A percentile compares a stretch with the other conserved stretches of the same genome.
These are phyloP conservation scores for Rhodamnia rubescens DNA, from an alignment of 345 rosid species.

Conservation along the genomic window DNA sequence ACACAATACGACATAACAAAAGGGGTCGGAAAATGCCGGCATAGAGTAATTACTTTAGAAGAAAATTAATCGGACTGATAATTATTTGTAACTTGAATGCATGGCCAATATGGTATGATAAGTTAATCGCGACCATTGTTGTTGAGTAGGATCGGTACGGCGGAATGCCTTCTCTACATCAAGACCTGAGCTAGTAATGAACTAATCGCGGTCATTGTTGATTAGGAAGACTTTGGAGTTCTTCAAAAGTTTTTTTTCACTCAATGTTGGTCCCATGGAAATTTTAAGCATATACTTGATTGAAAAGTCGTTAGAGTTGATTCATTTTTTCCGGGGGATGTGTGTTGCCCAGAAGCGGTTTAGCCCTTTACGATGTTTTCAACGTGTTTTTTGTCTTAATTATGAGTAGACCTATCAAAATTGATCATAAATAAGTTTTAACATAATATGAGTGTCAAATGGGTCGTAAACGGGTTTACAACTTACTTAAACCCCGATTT, in stretches of 20 bases:
- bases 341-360: neutral
- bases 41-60: neutral
- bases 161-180: neutral
- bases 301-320: neutral
- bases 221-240: neutral
- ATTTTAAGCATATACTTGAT: neutral
- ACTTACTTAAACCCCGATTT: no score
- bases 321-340: no score
- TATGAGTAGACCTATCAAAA: neutral
- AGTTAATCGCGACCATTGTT: neutral
- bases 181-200: accelerated
- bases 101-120: neutral
- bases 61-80: neutral
- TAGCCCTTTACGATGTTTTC: no score
- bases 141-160: accelerated
- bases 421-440: no score
- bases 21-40: neutral
- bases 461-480: no score
- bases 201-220: neutral
- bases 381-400: neutral
- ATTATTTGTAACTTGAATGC: neutral
- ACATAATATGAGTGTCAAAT: no score
- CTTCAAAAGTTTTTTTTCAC: no score
- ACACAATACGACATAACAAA: no score
- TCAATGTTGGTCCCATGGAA: neutral